phyloP scores from a whole-genome alignment of 106 monocot genomes.

The Cymbidium sinense region DNA sequence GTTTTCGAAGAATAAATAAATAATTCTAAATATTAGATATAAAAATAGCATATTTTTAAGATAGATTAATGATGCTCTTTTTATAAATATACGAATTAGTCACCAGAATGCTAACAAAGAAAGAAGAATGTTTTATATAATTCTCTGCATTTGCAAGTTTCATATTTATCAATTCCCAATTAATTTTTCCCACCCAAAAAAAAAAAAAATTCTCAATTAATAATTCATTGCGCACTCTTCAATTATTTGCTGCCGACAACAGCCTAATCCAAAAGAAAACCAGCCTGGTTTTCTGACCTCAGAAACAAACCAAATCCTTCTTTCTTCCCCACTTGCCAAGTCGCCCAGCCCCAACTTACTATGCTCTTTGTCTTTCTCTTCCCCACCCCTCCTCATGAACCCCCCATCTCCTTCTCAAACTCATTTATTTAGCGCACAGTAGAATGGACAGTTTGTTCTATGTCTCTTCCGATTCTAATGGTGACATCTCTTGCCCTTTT shows the following conservation, averaged over 20 bases:
- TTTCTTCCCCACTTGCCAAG: not conserved
- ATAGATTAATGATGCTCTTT: too few relatives aligned
- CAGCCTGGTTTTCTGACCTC: not conserved
- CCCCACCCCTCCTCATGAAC: not conserved
- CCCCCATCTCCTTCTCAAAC: not conserved
- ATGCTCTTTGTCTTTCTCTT: not conserved
- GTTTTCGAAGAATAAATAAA: too few relatives aligned
- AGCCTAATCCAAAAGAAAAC: not conserved
- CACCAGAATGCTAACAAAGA: too few relatives aligned
- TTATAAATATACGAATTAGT: too few relatives aligned
- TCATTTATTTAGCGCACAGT: not conserved
- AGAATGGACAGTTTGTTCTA: not conserved
- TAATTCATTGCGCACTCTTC: not conserved
- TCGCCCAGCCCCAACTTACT: not conserved
- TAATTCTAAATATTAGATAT: too few relatives aligned
- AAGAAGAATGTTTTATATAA: too few relatives aligned
- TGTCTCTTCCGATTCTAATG: not conserved
- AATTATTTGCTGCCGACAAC: not conserved
- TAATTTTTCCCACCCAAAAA: too few relatives aligned
- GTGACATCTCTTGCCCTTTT: not conserved
- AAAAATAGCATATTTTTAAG: too few relatives aligned
- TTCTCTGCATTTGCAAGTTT: not conserved
- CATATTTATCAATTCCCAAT: conserved; percentile 1
- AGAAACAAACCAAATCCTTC: not conserved
- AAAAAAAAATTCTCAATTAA: too few relatives aligned